These are phyloP conservation scores for Juglanconis sp. DNA, from an alignment of 2,329 filamentous ascomycete species.

Conservation along the genomic window DNA sequence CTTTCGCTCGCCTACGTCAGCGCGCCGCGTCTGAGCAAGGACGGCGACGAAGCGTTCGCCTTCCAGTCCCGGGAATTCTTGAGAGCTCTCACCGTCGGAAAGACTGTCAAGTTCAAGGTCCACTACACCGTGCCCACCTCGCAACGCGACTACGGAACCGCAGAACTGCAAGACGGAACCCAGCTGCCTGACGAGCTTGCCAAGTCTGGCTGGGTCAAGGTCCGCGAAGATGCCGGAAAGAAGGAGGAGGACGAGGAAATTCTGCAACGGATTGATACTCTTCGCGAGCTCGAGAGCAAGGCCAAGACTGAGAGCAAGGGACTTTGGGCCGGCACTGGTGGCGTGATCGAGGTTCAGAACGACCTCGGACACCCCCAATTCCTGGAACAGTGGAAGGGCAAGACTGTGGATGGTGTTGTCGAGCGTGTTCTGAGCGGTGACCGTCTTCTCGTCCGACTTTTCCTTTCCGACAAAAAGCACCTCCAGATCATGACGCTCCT, in stretches of 20 bases:
- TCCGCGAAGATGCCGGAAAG: conserved; percentile 88
- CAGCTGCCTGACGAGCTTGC: conserved; percentile 78
- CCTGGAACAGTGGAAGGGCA: conserved; percentile 78
- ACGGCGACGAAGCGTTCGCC: conserved; percentile 87
- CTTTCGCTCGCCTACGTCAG: conserved; percentile 91
- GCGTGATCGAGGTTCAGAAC: conserved; percentile 73
- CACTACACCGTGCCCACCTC: conserved; percentile 84
- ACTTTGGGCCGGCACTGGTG: conserved; percentile 67
- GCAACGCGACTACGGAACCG: conserved; percentile 83
- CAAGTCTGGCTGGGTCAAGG: conserved; percentile 86
- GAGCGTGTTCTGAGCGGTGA: conserved; percentile 92
- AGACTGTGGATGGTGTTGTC: conserved; percentile 79
- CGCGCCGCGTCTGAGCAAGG: conserved; percentile 79
- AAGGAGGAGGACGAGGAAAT: conserved; percentile 84
- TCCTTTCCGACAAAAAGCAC: conserved; percentile 80
- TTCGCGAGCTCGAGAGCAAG: conserved; percentile 72
- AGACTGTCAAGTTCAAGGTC: conserved; percentile 78
- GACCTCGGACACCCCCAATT: conserved; percentile 79
- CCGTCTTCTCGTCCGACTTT: conserved; percentile 77
- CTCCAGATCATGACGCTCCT: conserved; percentile 84
- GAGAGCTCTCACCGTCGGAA: conserved; percentile 78
- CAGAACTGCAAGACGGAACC: conserved; percentile 72
- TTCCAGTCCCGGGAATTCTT: conserved; percentile 95
- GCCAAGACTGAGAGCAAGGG: conserved; percentile 79
- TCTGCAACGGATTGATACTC: conserved; percentile 67